phyloP scores from a whole-genome alignment of 495 filamentous ascomycete species.

The Talaromyces proteolyticus region DNA sequence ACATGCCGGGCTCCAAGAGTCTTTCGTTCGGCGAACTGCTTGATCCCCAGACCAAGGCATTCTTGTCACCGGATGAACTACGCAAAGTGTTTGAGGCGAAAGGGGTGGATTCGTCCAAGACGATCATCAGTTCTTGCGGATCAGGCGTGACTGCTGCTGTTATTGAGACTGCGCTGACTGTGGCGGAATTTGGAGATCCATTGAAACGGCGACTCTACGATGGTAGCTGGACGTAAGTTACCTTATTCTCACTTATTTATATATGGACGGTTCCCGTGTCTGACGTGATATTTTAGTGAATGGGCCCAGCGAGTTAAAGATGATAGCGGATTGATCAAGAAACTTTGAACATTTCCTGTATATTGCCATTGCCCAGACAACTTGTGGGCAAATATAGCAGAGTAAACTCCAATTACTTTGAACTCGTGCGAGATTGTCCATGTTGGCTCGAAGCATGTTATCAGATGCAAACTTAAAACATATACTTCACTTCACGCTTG shows the following conservation, averaged over 20 bases:
- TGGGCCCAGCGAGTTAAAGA: slow-evolving; percentile 68
- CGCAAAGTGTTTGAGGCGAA: slow-evolving; percentile 68
- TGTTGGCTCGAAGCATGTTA: too few species aligned
- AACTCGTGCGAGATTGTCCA: too few species aligned
- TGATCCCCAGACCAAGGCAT: slow-evolving; percentile 73
- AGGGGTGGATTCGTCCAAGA: slow-evolving; percentile 72
- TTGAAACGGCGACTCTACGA: slow-evolving; percentile 78
- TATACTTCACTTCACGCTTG: too few species aligned
- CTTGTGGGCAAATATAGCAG: too few species aligned
- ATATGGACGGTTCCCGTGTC: slow-evolving; percentile 12
- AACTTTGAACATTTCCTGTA: slow-evolving; percentile 12
- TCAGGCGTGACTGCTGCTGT: slow-evolving; percentile 94
- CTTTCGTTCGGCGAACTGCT: slow-evolving; percentile 76
- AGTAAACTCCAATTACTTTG: too few species aligned
- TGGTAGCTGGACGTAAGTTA: slow-evolving; percentile 93
- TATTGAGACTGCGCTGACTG: slow-evolving; percentile 78
- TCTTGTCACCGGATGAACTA: slow-evolving; percentile 67
- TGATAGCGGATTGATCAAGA: slow-evolving; percentile 55
- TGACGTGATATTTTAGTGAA: slow-evolving; percentile 59
- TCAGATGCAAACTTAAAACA: too few species aligned
- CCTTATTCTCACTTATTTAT: neutral
- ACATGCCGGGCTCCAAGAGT: slow-evolving; percentile 84
- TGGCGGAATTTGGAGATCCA: slow-evolving; percentile 66
- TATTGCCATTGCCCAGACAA: neutral
- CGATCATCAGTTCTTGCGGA: slow-evolving; percentile 85